Evolutionary conservation across 257 asterid genomes (phyloP).

Genomic region (Solanum etuberosum): DNA sequence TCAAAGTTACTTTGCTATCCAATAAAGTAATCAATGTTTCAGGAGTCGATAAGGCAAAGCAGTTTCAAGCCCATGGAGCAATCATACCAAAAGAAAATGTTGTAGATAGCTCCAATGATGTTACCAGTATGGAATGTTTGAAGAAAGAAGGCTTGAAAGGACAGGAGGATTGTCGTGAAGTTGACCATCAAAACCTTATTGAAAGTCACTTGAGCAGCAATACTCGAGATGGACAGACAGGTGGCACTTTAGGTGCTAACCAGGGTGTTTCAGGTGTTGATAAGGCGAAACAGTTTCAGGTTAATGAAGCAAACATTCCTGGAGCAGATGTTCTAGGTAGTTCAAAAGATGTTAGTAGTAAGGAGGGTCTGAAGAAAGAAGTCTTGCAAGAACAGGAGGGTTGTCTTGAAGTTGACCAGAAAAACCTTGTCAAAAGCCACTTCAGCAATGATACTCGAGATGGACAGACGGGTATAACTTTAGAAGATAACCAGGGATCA

Average conservation of each 20-base stretch:
- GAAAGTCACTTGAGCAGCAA: not conserved
- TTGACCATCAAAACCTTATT: not conserved
- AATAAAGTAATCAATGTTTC: not conserved
- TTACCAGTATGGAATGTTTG: not conserved
- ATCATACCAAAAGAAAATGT: not conserved
- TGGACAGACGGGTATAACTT: not conserved
- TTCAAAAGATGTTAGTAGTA: not conserved
- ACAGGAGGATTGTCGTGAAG: not conserved
- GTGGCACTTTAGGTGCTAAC: not conserved
- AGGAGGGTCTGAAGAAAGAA: not conserved
- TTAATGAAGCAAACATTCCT: not conserved
- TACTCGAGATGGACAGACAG: not conserved
- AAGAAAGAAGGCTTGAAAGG: not conserved
- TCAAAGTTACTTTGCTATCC: not conserved
- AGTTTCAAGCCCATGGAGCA: not conserved
- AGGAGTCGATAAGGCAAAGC: not conserved
- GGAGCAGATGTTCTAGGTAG: not conserved
- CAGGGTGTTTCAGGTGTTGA: not conserved
- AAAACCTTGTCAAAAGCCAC: not conserved
- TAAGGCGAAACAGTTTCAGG: not conserved
- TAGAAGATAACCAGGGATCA: not conserved
- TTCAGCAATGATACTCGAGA: not conserved
- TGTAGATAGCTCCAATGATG: not conserved
- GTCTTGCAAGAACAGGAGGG: not conserved
- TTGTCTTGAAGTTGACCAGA: not conserved